Percentiles rank a stretch among this genome's conserved stretches.
Conservation (phyloP, 306 rosid genomes). For the Castanea mollissima region DNA sequence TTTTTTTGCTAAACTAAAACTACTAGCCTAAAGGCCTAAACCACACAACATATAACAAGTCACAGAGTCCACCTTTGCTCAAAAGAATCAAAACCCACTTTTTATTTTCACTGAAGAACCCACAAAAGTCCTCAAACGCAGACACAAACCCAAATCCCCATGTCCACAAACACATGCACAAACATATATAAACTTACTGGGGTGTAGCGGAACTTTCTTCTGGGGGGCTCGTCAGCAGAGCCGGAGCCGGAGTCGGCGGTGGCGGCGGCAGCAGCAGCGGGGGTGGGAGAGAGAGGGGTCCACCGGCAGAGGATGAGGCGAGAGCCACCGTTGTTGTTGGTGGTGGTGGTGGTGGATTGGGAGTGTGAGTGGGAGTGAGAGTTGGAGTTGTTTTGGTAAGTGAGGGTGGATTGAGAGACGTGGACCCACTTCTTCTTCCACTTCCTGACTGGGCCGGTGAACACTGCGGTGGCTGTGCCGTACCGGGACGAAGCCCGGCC, state of each 20-base stretch:
- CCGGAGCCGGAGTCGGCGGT: constrained; percentile 8
- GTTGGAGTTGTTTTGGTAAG: constrained; percentile 29
- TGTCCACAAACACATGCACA: not conserved
- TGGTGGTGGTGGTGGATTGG: constrained; percentile 30
- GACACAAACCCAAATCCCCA: not conserved
- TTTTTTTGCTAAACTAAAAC: too few relatives aligned
- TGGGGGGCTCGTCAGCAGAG: constrained; percentile 67
- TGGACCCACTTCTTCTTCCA: constrained; percentile 99
- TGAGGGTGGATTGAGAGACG: constrained; percentile 47
- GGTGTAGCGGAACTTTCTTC: constrained; percentile 90
- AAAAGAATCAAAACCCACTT: not conserved
- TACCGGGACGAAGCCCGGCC: constrained; percentile 93
- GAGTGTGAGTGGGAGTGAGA: constrained; percentile 42
- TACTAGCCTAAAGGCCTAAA: too few relatives aligned
- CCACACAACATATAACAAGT: too few relatives aligned
- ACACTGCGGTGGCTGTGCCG: constrained; percentile 77
- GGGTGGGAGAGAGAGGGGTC: constrained; percentile 58
- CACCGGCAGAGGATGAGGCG: constrained; percentile 91
- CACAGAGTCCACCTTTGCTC: not conserved
- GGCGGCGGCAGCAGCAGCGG: constrained; percentile 13
- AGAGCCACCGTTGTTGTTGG: constrained; percentile 21
- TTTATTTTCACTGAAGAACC: not conserved
- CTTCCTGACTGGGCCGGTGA: constrained; percentile 90
- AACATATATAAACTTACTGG: constrained; percentile 50
- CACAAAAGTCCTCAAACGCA: not conserved